Evolutionary conservation across 2,329 filamentous ascomycete species (phyloP), one percentile per base, ranked within the genome.

Genomic region (Xylariaceae sp.): DNA sequence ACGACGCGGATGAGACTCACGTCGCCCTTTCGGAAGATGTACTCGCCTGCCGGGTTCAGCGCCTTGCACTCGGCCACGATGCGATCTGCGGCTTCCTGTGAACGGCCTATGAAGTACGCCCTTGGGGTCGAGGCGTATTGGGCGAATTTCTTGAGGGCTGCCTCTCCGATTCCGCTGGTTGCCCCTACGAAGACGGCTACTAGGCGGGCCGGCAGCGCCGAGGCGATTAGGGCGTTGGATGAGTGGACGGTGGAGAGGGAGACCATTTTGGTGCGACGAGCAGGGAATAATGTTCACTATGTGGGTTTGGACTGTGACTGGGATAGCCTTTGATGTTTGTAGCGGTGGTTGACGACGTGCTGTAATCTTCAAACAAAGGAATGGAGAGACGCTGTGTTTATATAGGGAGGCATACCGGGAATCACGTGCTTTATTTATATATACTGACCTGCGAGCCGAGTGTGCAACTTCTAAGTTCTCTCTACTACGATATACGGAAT

Each of bases 101-200:
- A 76, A 19, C 78, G 71, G 5, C 79, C 79, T 47, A 81, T 65
- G 43, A 80, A 63, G 62, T 80, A 80, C 21, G 75, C 71, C 2
- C 68, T 70, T 1, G 77, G 76, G 3, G 68, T 64, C 3, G 57
- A 47, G 19, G 73, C 65, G 48, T 74, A 59, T 26, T 70, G 67
- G 4, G 74, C 75, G 46, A 80, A 76, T 13, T 71, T 65, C 54
- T 73, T 74, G 15, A 80, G 61, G 0, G 77, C 74, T 32, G 67
- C 69, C 60, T 76, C 74, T 22, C 78, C 77, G 46, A 81, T 75
- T 39, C 78, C 78, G 29, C 70, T 76, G 3, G 78, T 81, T 19
- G 68, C 77, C 22, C 79, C 78, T 15, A 75, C 72, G 56, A 81
- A 80, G 51, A 80, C 71, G 8, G 73, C 76, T 12, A 78, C 73